Evolutionary conservation across 2,329 filamentous ascomycete species (phyloP).

Genomic region (Stachybotrys elegans): DNA sequence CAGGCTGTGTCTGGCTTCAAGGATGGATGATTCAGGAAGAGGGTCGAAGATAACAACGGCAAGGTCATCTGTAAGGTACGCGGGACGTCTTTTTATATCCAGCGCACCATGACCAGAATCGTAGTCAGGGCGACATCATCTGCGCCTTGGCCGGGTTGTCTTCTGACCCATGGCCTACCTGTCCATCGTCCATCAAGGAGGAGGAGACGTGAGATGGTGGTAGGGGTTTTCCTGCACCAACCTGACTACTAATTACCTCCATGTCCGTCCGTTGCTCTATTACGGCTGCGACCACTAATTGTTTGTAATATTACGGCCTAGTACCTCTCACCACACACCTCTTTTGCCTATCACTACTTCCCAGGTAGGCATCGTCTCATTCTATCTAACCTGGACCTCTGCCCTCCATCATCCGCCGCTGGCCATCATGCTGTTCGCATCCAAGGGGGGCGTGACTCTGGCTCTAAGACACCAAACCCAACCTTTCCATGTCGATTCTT

Average conservation of each 20-base stretch:
- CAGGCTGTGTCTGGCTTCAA: too few relatives aligned
- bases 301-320: too few relatives aligned
- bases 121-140: constrained; percentile 16
- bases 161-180: neutral
- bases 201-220: neutral
- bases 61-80: constrained; percentile 10
- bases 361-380: too few relatives aligned
- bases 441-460: constrained; percentile 33
- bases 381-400: too few relatives aligned
- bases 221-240: too few relatives aligned
- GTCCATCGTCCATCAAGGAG: neutral
- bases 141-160: neutral
- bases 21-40: too few relatives aligned
- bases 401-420: neutral
- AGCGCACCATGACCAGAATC: constrained; percentile 9
- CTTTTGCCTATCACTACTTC: too few relatives aligned
- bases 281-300: too few relatives aligned
- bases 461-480: constrained; percentile 29
- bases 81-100: constrained; percentile 20
- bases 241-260: neutral
- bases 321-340: too few relatives aligned
- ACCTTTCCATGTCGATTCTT: constrained; percentile 16
- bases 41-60: too few relatives aligned
- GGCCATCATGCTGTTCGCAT: too few relatives aligned
- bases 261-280: neutral